Base-by-base conservation (phyloP, 352 stramenopile genomes). In the Pythium sp. region DNA sequence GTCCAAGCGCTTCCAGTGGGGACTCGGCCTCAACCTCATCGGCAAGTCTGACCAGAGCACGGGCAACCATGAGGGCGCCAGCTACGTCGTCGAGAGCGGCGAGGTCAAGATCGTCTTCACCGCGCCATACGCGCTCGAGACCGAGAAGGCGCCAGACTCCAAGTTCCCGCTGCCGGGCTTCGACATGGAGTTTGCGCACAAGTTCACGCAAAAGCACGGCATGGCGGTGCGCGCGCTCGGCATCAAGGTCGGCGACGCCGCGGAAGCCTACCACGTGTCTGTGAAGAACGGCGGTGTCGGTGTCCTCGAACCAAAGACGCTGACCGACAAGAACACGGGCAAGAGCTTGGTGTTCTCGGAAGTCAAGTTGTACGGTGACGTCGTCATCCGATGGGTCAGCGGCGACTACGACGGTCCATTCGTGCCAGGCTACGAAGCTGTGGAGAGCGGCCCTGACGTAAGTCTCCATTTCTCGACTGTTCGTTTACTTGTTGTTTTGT, bases 91-190 rank as follows among this genome's bases (percentile, higher is more conserved):
- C 32, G 76, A 90, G 60, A 95, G 84, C 59, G 77, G 82, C 65
- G 81, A 96, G 7, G 72, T 97, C 51, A 85, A 79, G 58, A 80
- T 98, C 62, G 83, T 95, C 46, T 95, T 97, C 79, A 97, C 90
- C 61, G 92, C 92, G 22, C 92, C 92, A 22, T 97, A 97, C 75
- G 79, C 77, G 65, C 73, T 84, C 49, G 71, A 89, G 67, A 87
- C 85, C 62, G 74, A 82, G n/a, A 91, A 92, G 75, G 69, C 74
- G 3, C 59, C 68, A 1, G 80, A 77, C 56, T 73, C 80, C 30
- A 74, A 76, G 68, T 82, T 75, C 57, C 71, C 84, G 56, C 58
- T 92, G 20, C 86, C 85, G 15, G 82, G 82, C 28, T 97, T 90
- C 68, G 72, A 94, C 59, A 65, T 75, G 58, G 76, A 77, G 43